Evolutionary conservation across 208 protist genomes (phyloP).

Genomic region (Leptomonas pyrrhocoris): DNA sequence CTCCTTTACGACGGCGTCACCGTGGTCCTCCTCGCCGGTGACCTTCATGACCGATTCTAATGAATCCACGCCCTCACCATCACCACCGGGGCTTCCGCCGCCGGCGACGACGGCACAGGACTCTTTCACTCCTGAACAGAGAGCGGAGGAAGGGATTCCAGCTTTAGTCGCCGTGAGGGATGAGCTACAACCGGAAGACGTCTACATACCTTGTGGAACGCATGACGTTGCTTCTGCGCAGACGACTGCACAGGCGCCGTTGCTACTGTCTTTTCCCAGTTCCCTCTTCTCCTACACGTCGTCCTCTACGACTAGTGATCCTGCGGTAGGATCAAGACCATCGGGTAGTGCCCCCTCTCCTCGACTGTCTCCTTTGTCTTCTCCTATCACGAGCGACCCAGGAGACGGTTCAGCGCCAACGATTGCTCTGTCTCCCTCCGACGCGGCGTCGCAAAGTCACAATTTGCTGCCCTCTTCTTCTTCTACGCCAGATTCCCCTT

Average conservation of each 20-base stretch:
- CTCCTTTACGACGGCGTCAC: not conserved
- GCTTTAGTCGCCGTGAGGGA: not conserved
- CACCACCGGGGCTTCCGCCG: not conserved
- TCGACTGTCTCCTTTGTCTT: not conserved
- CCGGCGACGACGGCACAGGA: not conserved
- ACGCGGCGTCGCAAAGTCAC: not conserved
- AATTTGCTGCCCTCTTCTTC: not conserved
- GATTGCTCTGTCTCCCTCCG: not conserved
- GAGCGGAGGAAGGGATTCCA: not conserved
- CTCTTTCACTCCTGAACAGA: too few species aligned
- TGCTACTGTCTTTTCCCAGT: not conserved
- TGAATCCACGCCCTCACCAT: not conserved
- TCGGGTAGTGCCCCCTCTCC: not conserved
- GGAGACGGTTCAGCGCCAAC: not conserved
- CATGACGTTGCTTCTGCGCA: not conserved
- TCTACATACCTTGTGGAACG: not conserved
- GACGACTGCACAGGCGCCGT: not conserved
- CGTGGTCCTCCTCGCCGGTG: not conserved
- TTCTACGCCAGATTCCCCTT: not conserved
- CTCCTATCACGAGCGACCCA: not conserved
- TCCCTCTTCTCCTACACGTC: conserved; percentile 11
- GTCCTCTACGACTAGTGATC: not conserved
- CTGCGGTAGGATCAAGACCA: not conserved
- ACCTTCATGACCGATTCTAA: conserved; percentile 15
- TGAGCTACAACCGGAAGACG: not conserved